Percentiles rank a stretch among this genome's conserved stretches.
phyloP scores from a whole-genome alignment of 441 rosid genomes.

The Gossypium davidsonii region DNA sequence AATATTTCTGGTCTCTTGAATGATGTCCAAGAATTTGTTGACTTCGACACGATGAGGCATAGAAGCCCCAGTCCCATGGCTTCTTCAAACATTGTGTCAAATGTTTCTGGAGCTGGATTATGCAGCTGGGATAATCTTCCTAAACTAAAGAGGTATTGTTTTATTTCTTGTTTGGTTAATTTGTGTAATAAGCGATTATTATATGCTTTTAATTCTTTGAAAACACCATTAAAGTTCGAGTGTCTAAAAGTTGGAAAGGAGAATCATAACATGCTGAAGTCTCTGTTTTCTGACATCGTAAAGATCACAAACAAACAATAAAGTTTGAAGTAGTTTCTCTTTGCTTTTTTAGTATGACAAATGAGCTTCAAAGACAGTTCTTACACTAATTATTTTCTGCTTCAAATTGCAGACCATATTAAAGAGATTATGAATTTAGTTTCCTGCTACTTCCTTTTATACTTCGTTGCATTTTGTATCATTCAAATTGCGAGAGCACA shows the following conservation, averaged over 20 bases:
- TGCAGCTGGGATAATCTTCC: constrained; percentile 73
- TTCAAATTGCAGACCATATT: not conserved
- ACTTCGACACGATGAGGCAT: constrained; percentile 73
- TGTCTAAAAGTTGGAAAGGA: not conserved
- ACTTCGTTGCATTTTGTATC: not conserved
- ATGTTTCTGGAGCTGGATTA: constrained; percentile 53
- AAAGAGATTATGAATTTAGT: not conserved
- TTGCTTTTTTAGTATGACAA: not conserved
- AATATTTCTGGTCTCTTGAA: constrained; percentile 70
- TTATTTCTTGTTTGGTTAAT: not conserved
- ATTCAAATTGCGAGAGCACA: not conserved
- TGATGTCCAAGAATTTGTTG: constrained; percentile 85
- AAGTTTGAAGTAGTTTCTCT: not conserved
- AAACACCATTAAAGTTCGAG: not conserved
- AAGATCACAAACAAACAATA: not conserved
- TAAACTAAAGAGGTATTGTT: constrained; percentile 58
- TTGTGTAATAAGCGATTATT: not conserved
- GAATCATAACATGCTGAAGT: not conserved
- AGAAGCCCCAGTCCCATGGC: constrained; percentile 99
- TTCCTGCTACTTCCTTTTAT: not conserved
- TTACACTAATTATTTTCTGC: not conserved
- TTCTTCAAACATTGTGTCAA: constrained; percentile 75
- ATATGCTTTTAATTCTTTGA: not conserved
- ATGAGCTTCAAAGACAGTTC: not conserved
- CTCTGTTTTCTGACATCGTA: not conserved